A percentile compares a stretch with the other conserved stretches of the same genome.
Conservation (phyloP, 192 early-diverging fungal species). For the Podila epigama region DNA sequence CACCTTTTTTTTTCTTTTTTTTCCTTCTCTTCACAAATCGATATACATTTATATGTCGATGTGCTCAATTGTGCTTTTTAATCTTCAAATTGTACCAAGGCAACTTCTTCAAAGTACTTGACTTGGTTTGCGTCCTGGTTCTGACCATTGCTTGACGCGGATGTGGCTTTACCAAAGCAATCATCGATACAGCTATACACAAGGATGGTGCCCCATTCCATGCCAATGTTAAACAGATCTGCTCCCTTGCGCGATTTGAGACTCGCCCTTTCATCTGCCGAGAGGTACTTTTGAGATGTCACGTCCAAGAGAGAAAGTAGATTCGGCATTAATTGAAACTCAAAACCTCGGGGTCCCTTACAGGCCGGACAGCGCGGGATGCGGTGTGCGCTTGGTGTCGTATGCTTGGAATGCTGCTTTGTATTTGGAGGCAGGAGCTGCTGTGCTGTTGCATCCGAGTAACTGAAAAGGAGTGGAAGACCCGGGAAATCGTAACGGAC, state of each 20-base stretch:
- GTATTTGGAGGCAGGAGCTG: conserved; percentile 37
- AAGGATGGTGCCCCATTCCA: conserved; percentile 92
- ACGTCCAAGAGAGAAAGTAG: conserved; percentile 76
- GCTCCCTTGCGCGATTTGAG: conserved; percentile 47
- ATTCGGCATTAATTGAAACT: conserved; percentile 94
- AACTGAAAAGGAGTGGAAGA: conserved; percentile 70
- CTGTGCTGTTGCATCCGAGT: conserved; percentile 58
- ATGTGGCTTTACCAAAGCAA: conserved; percentile 64
- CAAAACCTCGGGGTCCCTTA: conserved; percentile 74
- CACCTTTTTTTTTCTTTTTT: neutral
- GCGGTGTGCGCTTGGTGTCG: conserved; percentile 29
- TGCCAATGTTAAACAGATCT: conserved; percentile 70
- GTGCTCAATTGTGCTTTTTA: neutral
- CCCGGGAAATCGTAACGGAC: conserved; percentile 81
- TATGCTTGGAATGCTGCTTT: conserved; percentile 31
- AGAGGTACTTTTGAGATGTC: conserved; percentile 55
- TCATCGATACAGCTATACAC: conserved; percentile 82
- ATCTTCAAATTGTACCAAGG: conserved; percentile 65
- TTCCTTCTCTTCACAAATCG: neutral
- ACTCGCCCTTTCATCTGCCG: conserved; percentile 39
- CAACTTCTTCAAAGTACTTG: conserved; percentile 68
- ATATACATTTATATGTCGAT: neutral
- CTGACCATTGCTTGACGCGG: neutral
- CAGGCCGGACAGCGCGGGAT: conserved; percentile 75
- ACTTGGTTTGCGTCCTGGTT: conserved; percentile 11